Conservation (phyloP, 2,329 filamentous ascomycete genomes). For the Orbilia brochopaga region DNA sequence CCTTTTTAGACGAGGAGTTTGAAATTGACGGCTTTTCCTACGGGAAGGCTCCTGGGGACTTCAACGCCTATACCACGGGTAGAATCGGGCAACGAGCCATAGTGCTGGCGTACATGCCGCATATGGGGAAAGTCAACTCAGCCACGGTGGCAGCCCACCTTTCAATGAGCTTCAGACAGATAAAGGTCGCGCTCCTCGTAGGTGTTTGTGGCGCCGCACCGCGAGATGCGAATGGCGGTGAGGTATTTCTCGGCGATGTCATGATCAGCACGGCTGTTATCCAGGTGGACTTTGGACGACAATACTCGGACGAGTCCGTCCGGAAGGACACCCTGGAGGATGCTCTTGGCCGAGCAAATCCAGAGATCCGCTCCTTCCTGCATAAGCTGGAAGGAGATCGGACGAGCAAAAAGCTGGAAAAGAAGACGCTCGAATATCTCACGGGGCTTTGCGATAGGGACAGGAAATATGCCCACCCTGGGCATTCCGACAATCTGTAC, state of each 20-base stretch:
- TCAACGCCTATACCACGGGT: constrained; percentile 53
- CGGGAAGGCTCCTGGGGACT: constrained; percentile 45
- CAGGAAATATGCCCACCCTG: background rate
- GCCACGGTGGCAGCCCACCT: constrained; percentile 43
- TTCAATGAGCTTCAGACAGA: constrained; percentile 48
- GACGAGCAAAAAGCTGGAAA: constrained; percentile 15
- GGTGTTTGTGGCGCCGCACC: constrained; percentile 53
- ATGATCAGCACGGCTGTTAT: constrained; percentile 55
- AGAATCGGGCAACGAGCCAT: constrained; percentile 50
- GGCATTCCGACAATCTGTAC: constrained; percentile 53
- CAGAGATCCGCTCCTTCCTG: constrained; percentile 52
- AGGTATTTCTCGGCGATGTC: constrained; percentile 57
- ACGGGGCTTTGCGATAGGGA: background rate
- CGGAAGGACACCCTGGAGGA: constrained; percentile 51
- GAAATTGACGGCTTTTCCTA: constrained; percentile 22
- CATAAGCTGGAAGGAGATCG: constrained; percentile 42
- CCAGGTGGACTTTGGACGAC: constrained; percentile 56
- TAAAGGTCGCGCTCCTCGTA: constrained; percentile 52
- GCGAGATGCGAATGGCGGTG: constrained; percentile 4
- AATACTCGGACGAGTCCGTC: constrained; percentile 53
- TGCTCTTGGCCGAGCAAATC: constrained; percentile 50
- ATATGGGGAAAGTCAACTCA: constrained; percentile 41
- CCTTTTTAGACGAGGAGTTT: constrained; percentile 36
- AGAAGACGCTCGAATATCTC: constrained; percentile 35
- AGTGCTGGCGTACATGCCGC: constrained; percentile 47